These are phyloP conservation scores for Aspergillus nidulans DNA, from an alignment of 495 filamentous ascomycete species.

Conservation along the genomic window DNA sequence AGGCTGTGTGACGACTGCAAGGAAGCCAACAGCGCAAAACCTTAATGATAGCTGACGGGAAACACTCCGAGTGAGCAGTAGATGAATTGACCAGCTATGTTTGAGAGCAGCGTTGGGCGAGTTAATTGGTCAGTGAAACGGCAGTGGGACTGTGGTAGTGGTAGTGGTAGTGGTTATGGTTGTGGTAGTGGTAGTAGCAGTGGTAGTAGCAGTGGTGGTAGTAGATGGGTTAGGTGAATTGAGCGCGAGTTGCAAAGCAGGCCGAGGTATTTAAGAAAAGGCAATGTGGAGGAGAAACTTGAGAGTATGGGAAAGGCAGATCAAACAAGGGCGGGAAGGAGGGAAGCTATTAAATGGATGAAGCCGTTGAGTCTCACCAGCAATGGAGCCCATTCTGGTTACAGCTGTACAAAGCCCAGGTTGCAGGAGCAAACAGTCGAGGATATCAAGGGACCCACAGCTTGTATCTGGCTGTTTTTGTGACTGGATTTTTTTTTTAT, in stretches of 20 bases:
- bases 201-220: too few relatives aligned
- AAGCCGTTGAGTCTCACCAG: conserved; percentile 34
- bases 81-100: background rate
- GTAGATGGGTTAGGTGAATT: too few relatives aligned
- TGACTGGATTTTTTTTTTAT: conserved; percentile 15
- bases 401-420: conserved; percentile 36
- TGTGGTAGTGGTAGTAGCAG: background rate
- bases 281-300: conserved; percentile 13
- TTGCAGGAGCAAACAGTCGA: conserved; percentile 38
- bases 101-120: background rate
- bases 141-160: background rate
- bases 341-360: conserved; percentile 38
- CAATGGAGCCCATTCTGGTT: conserved; percentile 35
- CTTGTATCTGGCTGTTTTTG: conserved; percentile 11
- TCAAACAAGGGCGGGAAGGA: conserved; percentile 30
- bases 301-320: conserved; percentile 13
- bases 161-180: too few relatives aligned
- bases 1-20: conserved; percentile 18
- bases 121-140: background rate
- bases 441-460: conserved; percentile 20
- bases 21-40: conserved; percentile 14
- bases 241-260: too few relatives aligned
- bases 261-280: conserved; percentile 7
- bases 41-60: conserved; percentile 5
- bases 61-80: background rate